Evolutionary conservation across 345 rosid species (phyloP), one percentile per base, ranked within the genome.

Genomic region (Streptanthus diversifolius): DNA sequence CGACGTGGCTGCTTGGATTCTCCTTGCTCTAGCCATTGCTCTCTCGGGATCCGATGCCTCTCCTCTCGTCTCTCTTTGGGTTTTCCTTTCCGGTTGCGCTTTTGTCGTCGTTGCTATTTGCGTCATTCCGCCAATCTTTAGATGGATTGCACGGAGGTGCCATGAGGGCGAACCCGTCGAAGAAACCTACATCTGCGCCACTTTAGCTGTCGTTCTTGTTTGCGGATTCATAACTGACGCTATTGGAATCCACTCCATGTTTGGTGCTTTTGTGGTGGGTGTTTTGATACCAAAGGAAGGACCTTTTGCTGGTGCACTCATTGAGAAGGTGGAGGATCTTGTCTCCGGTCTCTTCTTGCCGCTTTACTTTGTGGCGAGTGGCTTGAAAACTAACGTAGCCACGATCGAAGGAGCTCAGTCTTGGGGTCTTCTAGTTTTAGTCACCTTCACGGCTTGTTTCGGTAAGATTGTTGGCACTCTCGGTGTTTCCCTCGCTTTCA

Each of bases 21-120:
- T 90, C 6, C 90, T 90, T 41, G 93, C 96, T 63, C 88, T 90
- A 56, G 93, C 96, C 59, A 80, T 90, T 60, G 96, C 96, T 54
- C 81, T 90, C 24, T 90, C 91, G 10, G 90, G 92, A 13, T 52
- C 88, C 0, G 35, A 58, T 3, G 52, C 72, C 7, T 90, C 97
- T 10, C 78, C 88, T 0, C 76, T 87, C 0, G 83, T 83, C 4
- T 69, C 97, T 51, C 59, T 88, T 10, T 90, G 95, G 97, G 95
- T 90, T 19, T 83, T 90, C 65, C 73, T 90, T 25, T 60, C 78
- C 9, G 97, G 89, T 2, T 74, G 62, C 0, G 86, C 53, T 25
- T 88, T 88, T 79, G 80, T 90, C 0, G 5, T 71, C 18, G 19
- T 27, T 66, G 83, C 82, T 15, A 22, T 13, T 11, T 18, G 80